Evolutionary conservation across 345 rosid species (phyloP), one percentile per base, ranked within the genome.

Genomic region (Ceriops tagal): DNA sequence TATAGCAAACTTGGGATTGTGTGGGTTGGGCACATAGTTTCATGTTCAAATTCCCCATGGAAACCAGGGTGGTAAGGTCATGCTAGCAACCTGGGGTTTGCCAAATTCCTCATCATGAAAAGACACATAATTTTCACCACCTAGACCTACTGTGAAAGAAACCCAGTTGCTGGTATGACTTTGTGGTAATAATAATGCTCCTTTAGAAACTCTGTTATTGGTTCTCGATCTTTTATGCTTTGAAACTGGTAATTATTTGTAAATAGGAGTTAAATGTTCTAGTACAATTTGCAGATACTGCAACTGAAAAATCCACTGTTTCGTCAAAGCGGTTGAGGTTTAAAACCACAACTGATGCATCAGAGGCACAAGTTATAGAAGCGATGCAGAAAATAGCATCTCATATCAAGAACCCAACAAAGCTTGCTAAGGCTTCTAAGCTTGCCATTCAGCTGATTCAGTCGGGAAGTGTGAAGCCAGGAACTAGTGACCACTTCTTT

Each of bases 361-460:
- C 99, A 0, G 96, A 87, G 64, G 78, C 74, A 16, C 97, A 95
- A 84, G 80, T 92, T 26, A 77, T 89, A 2, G 97, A 95, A 61
- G 98, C 98, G 15, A 92, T 95, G 98, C 86, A 86, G 82, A 95
- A 88, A 84, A 92, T 95, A 67, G 87, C 96, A 5, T 92, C 87
- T 1, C 99, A 95, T 74, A 87, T 92, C 67, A 86, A 79, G 85
- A 95, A 84, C 65, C 92, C 87, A 30, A 5, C 78, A 10, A 95
- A 95, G 81, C 83, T 92, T 67, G 69, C 91, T 20, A 95, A 90
- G 87, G 99, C 99, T 37, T 87, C 97, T 2, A 92, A 90, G 88
- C 96, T 95, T 64, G 93, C 89, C 8, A 73, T 92, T 79, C 97
- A 92, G 73, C 77, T 92, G 77, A 85, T 95, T 73, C 87, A 89